Base-by-base conservation (phyloP, 345 rosid genomes). In the Pistacia atlantica region DNA sequence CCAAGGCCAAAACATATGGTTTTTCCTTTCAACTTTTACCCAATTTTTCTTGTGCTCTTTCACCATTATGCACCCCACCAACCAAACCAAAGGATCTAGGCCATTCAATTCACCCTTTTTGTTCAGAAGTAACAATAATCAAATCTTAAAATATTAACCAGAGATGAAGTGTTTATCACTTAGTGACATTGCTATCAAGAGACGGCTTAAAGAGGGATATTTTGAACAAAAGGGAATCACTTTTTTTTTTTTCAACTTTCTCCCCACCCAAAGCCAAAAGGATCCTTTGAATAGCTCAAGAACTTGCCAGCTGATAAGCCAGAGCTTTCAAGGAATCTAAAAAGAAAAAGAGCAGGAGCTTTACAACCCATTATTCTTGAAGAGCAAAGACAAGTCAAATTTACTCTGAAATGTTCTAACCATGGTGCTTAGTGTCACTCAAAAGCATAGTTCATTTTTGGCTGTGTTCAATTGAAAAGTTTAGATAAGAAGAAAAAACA, bases 211-310 rank as follows among this genome's bases (percentile, higher is more conserved):
- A 18, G 64, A 22, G 14, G 14, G n/a, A 66, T 55, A 63, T 33
- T 71, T 76, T 60, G 72, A 73, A 65, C 55, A 9, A 51, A 72
- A 60, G 68, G 56, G 57, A 25, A 17, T 55, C 35, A 31, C 25
- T 69, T 71, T 48, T 22, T 62, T 25, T 25, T 25, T 25, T 33
- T 11, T 48, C 9, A 54, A 66, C 81, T 74, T 83, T 83, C 64
- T 69, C 87, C 51, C 72, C 58, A 49, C 79, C 83, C 79, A 65
- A 74, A 65, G 70, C 78, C 65, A 3, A 60, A 81, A 81, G 38
- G 51, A 33, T 52, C 17, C 69, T 61, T 57, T 75, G 57, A 76
- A 73, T 22, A 68, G 79, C 65, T 42, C 46, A 7, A 42, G 63
- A 68, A 51, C 79, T 81, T 46, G 60, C 14, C 25, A 5, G 31